A percentile compares a stretch with the other conserved stretches of the same genome.
Conservation (phyloP, 75 land plant genomes). For the Sequoiadendron giganteum region DNA sequence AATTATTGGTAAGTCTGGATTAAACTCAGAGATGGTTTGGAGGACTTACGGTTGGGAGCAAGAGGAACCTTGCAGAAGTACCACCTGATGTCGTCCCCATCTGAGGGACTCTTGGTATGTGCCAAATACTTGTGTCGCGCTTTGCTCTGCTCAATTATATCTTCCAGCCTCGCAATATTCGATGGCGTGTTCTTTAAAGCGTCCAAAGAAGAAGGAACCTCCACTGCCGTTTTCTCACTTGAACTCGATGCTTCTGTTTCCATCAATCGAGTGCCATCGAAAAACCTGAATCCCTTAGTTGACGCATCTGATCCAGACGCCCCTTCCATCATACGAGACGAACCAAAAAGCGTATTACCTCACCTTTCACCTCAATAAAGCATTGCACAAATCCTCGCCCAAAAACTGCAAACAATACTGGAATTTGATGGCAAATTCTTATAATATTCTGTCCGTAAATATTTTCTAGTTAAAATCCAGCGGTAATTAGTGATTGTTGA, state of each 20-base stretch:
- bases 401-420: neutral
- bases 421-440: neutral
- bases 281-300: neutral
- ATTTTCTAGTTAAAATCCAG: neutral
- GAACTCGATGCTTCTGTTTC: neutral
- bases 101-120: slow-evolving; percentile 82
- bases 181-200: slow-evolving; percentile 68
- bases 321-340: neutral
- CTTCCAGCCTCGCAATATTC: slow-evolving; percentile 60
- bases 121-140: slow-evolving; percentile 76
- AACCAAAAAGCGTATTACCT: neutral
- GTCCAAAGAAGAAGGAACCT: slow-evolving; percentile 25
- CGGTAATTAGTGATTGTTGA: neutral
- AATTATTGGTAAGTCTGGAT: too few species aligned
- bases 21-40: too few species aligned
- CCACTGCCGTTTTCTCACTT: neutral
- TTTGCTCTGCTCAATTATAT: slow-evolving; percentile 57
- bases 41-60: slow-evolving; percentile 55
- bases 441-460: neutral
- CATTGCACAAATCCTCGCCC: neutral
- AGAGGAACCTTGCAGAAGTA: slow-evolving; percentile 91
- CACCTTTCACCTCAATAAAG: neutral
- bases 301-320: neutral
- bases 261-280: neutral
- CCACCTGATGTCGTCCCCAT: slow-evolving; percentile 95